Percentiles rank a stretch among this genome's conserved stretches.
Evolutionary conservation across 2,329 filamentous ascomycete genomes (phyloP).

Genomic region (Fusarium transvaalense): DNA sequence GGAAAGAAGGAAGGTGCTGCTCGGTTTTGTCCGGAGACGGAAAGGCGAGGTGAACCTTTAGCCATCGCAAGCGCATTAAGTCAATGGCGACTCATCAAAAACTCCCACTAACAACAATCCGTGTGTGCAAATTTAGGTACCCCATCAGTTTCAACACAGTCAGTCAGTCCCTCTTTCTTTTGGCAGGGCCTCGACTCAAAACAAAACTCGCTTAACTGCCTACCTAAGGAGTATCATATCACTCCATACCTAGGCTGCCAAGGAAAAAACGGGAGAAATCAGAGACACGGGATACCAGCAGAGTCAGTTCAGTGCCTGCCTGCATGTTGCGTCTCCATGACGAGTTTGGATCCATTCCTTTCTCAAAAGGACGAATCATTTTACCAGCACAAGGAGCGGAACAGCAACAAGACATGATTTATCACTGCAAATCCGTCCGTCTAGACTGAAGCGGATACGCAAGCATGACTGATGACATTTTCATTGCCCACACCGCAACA

Average conservation of each 20-base stretch:
- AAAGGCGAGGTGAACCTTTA: slow-evolving; percentile 18
- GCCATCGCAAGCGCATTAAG: background rate
- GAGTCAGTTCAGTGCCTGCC: background rate
- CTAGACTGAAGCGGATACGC: slow-evolving; percentile 10
- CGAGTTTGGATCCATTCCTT: slow-evolving; percentile 25
- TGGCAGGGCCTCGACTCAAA: slow-evolving; percentile 5
- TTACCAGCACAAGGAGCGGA: background rate
- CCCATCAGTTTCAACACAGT: background rate
- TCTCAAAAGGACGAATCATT: background rate
- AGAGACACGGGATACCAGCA: slow-evolving; percentile 10
- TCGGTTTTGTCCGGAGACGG: slow-evolving; percentile 31
- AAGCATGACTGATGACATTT: background rate
- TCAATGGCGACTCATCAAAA: no score
- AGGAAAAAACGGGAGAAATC: background rate
- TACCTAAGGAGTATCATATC: background rate
- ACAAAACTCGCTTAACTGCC: background rate
- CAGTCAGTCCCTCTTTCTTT: background rate
- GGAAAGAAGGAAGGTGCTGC: background rate
- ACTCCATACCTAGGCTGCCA: background rate
- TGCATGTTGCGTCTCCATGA: slow-evolving; percentile 12
- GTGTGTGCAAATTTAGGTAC: background rate
- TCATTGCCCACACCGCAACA: slow-evolving; percentile 22
- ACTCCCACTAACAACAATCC: background rate
- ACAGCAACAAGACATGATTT: background rate
- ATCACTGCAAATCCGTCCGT: background rate